Evolutionary conservation across 2,329 filamentous ascomycete species (phyloP).

Genomic region (Sclerotinia sclerotiorum): DNA sequence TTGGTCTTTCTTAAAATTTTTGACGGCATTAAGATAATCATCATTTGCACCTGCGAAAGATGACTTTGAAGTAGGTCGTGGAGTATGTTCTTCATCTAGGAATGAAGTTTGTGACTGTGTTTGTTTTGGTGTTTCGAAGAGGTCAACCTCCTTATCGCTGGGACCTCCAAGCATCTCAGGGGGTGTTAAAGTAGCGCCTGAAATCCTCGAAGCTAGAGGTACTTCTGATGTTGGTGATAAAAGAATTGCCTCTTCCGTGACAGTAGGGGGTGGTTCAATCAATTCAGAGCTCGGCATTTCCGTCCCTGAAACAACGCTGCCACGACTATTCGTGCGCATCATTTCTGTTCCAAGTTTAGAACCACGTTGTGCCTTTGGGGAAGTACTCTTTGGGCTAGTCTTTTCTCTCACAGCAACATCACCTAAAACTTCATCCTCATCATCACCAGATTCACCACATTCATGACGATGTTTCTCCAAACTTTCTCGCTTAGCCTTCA

Average conservation of each 20-base stretch:
- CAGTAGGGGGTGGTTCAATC: conserved; percentile 36
- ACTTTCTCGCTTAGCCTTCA: conserved; percentile 71
- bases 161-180: conserved; percentile 34
- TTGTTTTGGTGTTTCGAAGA: conserved; percentile 37
- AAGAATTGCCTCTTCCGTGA: conserved; percentile 26
- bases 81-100: conserved; percentile 19
- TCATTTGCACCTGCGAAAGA: neutral
- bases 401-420: conserved; percentile 45
- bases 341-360: conserved; percentile 95
- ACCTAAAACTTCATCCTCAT: conserved; percentile 90
- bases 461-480: conserved; percentile 72
- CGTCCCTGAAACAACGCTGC: conserved; percentile 59
- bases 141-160: conserved; percentile 31
- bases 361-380: conserved; percentile 61
- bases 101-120: conserved; percentile 23
- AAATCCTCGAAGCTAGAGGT: conserved; percentile 33
- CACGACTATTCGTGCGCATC: conserved; percentile 95
- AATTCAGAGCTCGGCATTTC: conserved; percentile 9
- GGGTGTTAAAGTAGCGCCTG: conserved; percentile 35
- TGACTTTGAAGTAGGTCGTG: conserved; percentile 10
- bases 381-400: conserved; percentile 48
- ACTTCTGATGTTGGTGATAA: conserved; percentile 27
- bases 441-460: conserved; percentile 83
- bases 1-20: neutral
- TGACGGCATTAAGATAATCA: conserved; percentile 3